Evolutionary conservation across 805 yeast genomes (phyloP).

Genomic region (Candida quercuum): DNA sequence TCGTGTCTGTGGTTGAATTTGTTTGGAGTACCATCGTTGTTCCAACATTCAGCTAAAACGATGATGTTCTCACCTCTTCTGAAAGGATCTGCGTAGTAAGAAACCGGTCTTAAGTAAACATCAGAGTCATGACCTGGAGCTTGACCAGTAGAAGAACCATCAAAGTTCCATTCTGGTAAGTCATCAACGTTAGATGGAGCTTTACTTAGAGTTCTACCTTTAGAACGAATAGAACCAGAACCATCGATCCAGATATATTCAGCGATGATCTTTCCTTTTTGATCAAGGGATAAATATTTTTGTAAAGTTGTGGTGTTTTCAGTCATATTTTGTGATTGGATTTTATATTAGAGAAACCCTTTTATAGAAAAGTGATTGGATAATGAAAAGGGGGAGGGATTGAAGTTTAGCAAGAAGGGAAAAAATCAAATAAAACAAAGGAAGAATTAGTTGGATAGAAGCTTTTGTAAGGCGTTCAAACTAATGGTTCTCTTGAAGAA

Average conservation of each 20-base stretch:
- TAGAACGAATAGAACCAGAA: conserved; percentile 84
- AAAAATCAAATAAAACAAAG: too few species aligned
- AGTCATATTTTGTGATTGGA: conserved; percentile 20
- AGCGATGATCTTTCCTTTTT: conserved; percentile 82
- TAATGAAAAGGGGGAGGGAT: too few species aligned
- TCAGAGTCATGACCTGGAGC: conserved; percentile 98
- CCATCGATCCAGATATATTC: conserved; percentile 99
- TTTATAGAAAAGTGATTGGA: too few species aligned
- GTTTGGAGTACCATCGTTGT: conserved; percentile 99
- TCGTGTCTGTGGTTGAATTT: conserved; percentile 97
- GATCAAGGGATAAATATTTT: conserved; percentile 80
- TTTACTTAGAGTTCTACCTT: conserved; percentile 80
- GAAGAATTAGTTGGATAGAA: too few species aligned
- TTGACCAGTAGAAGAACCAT: conserved; percentile 97
- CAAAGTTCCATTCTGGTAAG: conserved; percentile 98
- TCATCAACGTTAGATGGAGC: conserved; percentile 71
- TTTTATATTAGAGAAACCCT: too few species aligned
- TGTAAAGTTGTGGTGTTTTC: conserved; percentile 73
- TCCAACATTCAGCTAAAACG: conserved; percentile 95
- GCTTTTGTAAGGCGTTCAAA: too few species aligned
- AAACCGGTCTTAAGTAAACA: conserved; percentile 91
- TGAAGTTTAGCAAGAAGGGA: too few species aligned
- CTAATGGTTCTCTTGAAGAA: too few species aligned
- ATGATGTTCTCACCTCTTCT: conserved; percentile 96
- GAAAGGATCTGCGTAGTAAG: conserved; percentile 94